Evolutionary conservation across 2,329 filamentous ascomycete genomes (phyloP).

Genomic region (Coleophoma crateriformis): DNA sequence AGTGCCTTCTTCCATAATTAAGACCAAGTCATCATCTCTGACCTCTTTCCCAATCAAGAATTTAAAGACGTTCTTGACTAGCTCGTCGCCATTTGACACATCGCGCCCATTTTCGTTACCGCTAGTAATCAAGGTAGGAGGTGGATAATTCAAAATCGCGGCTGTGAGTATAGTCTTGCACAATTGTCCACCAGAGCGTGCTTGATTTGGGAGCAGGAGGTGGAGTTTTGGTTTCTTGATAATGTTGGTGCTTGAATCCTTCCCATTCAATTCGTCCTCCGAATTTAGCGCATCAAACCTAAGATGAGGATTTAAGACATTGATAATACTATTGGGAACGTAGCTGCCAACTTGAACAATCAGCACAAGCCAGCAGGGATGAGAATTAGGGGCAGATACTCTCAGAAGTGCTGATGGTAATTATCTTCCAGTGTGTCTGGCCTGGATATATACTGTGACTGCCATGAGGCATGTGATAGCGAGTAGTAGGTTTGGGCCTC

Average conservation of each 20-base stretch:
- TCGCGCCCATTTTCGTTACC: constrained; percentile 14
- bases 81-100: constrained; percentile 1
- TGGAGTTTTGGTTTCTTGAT: constrained; percentile 37
- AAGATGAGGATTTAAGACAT: background rate
- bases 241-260: too few species aligned
- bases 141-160: constrained; percentile 53
- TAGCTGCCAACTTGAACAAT: too few species aligned
- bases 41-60: constrained; percentile 41
- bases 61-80: constrained; percentile 22
- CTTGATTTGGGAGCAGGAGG: constrained; percentile 44
- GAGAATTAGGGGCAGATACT: too few species aligned
- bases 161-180: constrained; percentile 52
- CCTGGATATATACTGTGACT: too few species aligned
- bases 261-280: background rate
- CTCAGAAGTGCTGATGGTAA: too few species aligned
- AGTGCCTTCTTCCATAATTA: constrained; percentile 29
- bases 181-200: constrained; percentile 34
- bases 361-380: too few species aligned
- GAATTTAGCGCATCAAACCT: constrained; percentile 3
- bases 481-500: too few species aligned
- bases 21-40: constrained; percentile 37
- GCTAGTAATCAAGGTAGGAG: constrained; percentile 47
- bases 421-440: too few species aligned
- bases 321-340: background rate
- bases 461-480: too few species aligned